phyloP scores from a whole-genome alignment of 1,284 basidiomycete species.

The Puccinia novopanici region DNA sequence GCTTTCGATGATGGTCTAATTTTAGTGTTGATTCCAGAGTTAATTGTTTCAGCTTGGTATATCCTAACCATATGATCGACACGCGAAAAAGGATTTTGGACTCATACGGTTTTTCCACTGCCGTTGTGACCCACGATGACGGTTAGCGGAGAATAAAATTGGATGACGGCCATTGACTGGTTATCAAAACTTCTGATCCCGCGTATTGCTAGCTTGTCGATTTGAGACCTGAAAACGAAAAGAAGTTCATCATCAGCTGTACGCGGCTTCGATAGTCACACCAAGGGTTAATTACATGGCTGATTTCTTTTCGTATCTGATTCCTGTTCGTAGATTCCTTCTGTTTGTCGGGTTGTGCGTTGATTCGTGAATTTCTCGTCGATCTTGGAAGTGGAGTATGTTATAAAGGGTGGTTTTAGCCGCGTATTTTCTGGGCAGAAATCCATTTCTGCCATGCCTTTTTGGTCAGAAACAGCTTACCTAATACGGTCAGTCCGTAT shows the following conservation, averaged over 20 bases:
- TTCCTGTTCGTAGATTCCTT: too few species aligned
- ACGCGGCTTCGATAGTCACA: too few species aligned
- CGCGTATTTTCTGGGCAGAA: neutral
- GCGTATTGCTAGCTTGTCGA: conserved; percentile 58
- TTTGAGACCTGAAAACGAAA: conserved; percentile 32
- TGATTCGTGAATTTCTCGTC: too few species aligned
- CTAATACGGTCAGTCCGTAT: neutral
- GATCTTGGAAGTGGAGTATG: too few species aligned
- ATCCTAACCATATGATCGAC: neutral
- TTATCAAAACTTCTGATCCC: conserved; percentile 65
- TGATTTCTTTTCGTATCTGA: too few species aligned
- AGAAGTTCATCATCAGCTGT: neutral
- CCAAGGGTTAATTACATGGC: too few species aligned
- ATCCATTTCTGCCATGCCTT: neutral
- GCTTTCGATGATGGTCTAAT: conserved; percentile 91
- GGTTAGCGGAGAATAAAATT: conserved; percentile 95
- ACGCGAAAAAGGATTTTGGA: neutral
- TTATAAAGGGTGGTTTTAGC: too few species aligned
- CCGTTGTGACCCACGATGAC: conserved; percentile 99
- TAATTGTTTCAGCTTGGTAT: neutral
- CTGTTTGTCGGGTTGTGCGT: too few species aligned
- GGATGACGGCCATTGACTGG: conserved; percentile 89
- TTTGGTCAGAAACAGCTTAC: conserved; percentile 1
- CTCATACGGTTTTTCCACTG: conserved; percentile 82
- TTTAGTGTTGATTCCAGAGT: neutral